Conservation (phyloP, 352 stramenopile genomes). For the Phytophthora sansomeana region DNA sequence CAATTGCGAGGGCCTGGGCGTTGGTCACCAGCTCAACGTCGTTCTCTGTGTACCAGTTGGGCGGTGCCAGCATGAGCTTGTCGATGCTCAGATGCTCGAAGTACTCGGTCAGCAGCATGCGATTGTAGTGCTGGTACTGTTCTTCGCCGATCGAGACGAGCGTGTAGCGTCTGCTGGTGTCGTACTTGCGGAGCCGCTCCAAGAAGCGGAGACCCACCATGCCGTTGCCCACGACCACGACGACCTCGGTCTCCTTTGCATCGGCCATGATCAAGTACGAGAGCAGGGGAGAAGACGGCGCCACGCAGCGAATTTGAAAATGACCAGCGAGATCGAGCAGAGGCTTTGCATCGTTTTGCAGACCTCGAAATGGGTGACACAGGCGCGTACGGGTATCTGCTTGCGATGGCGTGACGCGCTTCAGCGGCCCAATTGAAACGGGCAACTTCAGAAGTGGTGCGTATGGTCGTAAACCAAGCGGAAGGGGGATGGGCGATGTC, state of each 20-base stretch:
- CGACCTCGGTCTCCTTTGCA: conserved; percentile 47
- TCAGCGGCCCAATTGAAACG: conserved; percentile 30
- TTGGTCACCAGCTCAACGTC: conserved; percentile 81
- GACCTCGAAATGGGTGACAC: conserved; percentile 3
- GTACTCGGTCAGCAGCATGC: conserved; percentile 93
- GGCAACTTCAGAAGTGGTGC: conserved; percentile 23
- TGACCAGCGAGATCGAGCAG: conserved; percentile 8
- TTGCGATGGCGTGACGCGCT: conserved; percentile 36
- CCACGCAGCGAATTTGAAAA: conserved; percentile 32
- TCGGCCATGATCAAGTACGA: conserved; percentile 25
- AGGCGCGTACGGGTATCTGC: not conserved
- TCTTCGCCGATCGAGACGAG: conserved; percentile 94
- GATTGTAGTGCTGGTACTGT: conserved; percentile 92
- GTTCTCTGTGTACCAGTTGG: conserved; percentile 89
- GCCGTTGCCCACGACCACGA: conserved; percentile 93
- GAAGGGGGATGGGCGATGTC: conserved; percentile 18
- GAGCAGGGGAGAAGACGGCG: not conserved
- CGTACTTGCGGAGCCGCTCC: conserved; percentile 74
- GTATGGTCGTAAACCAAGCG: conserved; percentile 20
- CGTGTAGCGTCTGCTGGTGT: conserved; percentile 62
- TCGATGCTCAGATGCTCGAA: conserved; percentile 93
- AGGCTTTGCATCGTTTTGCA: not conserved
- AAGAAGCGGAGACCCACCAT: conserved; percentile 94
- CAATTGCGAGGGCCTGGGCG: conserved; percentile 80
- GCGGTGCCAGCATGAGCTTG: conserved; percentile 83